Evolutionary conservation across 2,329 filamentous ascomycete species (phyloP), one percentile per base, ranked within the genome.

Genomic region (Sporothrix pseudoabietina): DNA sequence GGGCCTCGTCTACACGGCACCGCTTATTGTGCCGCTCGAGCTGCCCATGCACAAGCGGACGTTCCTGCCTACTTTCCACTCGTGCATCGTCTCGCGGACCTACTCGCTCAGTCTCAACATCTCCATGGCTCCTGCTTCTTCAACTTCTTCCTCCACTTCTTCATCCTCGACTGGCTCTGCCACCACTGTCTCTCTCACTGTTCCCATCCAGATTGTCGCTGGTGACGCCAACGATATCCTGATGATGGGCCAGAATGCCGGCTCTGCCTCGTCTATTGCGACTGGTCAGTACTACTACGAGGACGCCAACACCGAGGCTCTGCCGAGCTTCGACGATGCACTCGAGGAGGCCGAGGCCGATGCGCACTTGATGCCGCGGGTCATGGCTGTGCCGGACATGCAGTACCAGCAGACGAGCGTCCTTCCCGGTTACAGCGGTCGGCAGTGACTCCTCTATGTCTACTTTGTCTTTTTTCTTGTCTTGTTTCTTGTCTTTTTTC

Each of bases 11-110:
- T 82, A 87, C 77, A 80, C 81, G 0, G 79, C 86, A 0, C 79
- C 79, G 4, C 75, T 89, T 10, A 79, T 83, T 57, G 78, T 89
- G 0, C 86, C 87, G 0, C 80, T 89, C 73, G 78, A 79, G 19
- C 78, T 89, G 44, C 85, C 87, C 4, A 78, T 80, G 9, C 78
- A 80, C 39, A 85, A 83, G 77, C 87, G 85, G 78, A 81, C 84
- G 9, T 87, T 88, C 76, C 75, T 89, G 30, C 87, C 87, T 0
- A 86, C 86, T 5, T 89, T 89, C 77, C 86, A 89, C 80, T 86
- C 85, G 9, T 89, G 87, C 81, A 84, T 89, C 78, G 81, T 83
- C 52, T 86, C 86, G 8, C 85, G 87, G 35, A 83, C 84, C n/a
- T 89, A 89, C 78, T 82, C 84, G 4, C 78, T 89, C 41, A 83